These are phyloP conservation scores for Vicia villosa DNA, from an alignment of 306 rosid species.

Conservation along the genomic window DNA sequence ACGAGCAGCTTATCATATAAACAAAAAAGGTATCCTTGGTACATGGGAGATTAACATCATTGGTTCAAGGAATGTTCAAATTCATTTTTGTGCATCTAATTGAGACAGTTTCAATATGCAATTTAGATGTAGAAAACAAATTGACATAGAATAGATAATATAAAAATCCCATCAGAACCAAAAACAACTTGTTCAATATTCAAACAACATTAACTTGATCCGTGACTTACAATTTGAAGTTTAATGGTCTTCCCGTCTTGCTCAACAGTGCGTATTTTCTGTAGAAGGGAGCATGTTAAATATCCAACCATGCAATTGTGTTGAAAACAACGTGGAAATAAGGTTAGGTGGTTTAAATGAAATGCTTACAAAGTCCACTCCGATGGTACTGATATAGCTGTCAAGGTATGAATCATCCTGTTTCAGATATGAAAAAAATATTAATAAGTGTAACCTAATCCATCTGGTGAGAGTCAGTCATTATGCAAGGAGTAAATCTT, in stretches of 20 bases:
- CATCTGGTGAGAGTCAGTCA: too few relatives aligned
- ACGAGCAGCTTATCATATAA: not conserved
- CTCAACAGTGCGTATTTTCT: constrained; percentile 98
- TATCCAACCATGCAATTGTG: constrained; percentile 29
- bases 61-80: constrained; percentile 11
- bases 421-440: constrained; percentile 28
- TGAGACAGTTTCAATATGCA: constrained; percentile 12
- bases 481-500: not conserved
- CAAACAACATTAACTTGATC: constrained; percentile 14
- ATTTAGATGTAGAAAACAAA: constrained; percentile 25
- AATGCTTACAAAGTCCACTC: constrained; percentile 96
- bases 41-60: not conserved
- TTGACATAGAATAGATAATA: not conserved
- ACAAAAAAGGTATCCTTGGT: constrained; percentile 10
- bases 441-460: constrained; percentile 20
- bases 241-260: constrained; percentile 93
- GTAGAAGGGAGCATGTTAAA: constrained; percentile 25
- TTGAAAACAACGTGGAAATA: not conserved
- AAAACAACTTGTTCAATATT: constrained; percentile 20
- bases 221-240: constrained; percentile 79
- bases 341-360: not conserved
- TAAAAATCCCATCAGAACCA: constrained; percentile 21
- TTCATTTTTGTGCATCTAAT: not conserved
- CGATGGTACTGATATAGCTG: constrained; percentile 99
- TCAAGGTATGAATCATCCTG: constrained; percentile 99